phyloP scores from a whole-genome alignment of 2,329 filamentous ascomycete species.

The Chrysosporium queenslandicum region DNA sequence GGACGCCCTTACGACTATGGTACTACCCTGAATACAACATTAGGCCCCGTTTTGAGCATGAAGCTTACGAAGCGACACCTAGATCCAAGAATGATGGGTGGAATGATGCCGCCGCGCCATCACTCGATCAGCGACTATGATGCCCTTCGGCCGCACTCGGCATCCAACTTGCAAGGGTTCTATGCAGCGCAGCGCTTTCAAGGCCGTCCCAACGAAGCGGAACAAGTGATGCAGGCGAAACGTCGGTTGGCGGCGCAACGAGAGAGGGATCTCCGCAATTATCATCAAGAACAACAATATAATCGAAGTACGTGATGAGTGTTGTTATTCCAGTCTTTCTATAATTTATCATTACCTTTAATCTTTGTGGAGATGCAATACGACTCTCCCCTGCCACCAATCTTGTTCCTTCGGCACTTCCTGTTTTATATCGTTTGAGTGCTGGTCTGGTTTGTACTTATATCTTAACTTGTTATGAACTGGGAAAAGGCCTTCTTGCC shows the following conservation, averaged over 20 bases:
- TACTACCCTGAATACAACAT: constrained; percentile 26
- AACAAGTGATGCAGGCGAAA: constrained; percentile 98
- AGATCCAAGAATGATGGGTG: constrained; percentile 59
- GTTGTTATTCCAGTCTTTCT: constrained; percentile 24
- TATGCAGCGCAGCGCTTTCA: constrained; percentile 91
- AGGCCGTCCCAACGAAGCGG: constrained; percentile 77
- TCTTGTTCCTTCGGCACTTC: constrained; percentile 19
- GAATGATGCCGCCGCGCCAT: constrained; percentile 54
- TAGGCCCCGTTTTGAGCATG: constrained; percentile 7
- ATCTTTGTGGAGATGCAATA: constrained; percentile 9
- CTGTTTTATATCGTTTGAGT: constrained; percentile 25
- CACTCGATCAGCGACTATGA: constrained; percentile 82
- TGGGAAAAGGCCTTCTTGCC: constrained; percentile 50
- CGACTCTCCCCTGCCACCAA: constrained; percentile 9
- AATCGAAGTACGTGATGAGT: constrained; percentile 71
- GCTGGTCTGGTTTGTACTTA: constrained; percentile 40
- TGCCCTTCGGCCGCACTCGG: constrained; percentile 59
- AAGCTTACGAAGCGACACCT: constrained; percentile 15
- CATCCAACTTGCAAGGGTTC: constrained; percentile 79
- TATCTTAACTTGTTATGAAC: constrained; percentile 34
- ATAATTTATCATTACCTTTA: constrained; percentile 16
- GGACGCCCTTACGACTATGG: constrained; percentile 51
- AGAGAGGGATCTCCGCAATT: constrained; percentile 97
- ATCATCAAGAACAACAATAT: constrained; percentile 99
- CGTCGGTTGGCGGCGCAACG: constrained; percentile 98